Base-by-base conservation (phyloP, 2,329 filamentous ascomycete species). In the Ophiostoma australiae region DNA sequence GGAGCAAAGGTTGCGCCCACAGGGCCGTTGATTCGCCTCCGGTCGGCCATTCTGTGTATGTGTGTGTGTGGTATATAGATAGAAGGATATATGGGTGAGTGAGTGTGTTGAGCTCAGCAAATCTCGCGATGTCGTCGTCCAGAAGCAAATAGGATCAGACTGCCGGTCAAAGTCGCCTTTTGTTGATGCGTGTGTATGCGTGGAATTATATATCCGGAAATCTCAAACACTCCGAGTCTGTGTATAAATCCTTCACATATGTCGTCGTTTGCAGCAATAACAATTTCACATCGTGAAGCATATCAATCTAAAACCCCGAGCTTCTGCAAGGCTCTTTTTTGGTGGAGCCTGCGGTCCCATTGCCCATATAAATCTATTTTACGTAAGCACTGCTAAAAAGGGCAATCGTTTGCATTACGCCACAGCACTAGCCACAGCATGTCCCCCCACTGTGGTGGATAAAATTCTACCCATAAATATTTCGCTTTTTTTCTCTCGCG, bases 1-100 rank as follows among this genome's bases (percentile, higher is more conserved):
- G 93, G 92, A 20, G 93, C 87, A 44, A 85, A 81, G 10, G 93
- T 98, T 37, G 88, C 87, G 70, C 92, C 91, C 58, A 89, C 84
- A 7, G 95, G 95, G 5, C 93, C 93, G 81, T 98, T 98, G 75
- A 97, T 89, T 76, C 95, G 89, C 81, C 94, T 90, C 80, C 94
- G 88, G 79, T 99, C 95, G 71, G 90, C 84, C 91, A 94, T 93
- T 35, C 37, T 52, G 39, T 17, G 61, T 44, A 4, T 71, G 70
- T 23, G n/a, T 55, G 20, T 55, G 48, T 55, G 48, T 55, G n/a
- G 48, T n/a, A 13, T 58, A 27, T 58, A 13, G 11, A 41, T 41
- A 3, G 3, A 31, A 31, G 27, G 27, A 41, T 35, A 44, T 44
- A 27, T 37, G 44, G 17, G 7, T 35, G 11, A 4, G 52, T 31